These are phyloP conservation scores for Wakefieldia striispora DNA, from an alignment of 768 basidiomycete species.

Conservation along the genomic window DNA sequence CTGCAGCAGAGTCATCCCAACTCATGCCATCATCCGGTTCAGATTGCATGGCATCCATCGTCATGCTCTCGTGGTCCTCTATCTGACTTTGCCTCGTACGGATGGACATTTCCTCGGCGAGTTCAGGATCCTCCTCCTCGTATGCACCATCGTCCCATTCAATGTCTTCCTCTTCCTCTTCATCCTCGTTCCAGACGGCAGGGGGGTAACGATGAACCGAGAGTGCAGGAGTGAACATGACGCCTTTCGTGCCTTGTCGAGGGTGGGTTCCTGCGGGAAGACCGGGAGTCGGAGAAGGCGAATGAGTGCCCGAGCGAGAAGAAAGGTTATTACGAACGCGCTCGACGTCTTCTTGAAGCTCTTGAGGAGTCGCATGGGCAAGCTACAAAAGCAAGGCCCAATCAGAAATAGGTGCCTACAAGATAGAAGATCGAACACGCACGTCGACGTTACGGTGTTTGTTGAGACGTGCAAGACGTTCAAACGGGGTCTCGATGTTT, in stretches of 20 bases:
- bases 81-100: slow-evolving; percentile 38
- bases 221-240: slow-evolving; percentile 71
- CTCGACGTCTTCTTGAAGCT: slow-evolving; percentile 58
- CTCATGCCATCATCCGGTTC: slow-evolving; percentile 83
- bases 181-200: slow-evolving; percentile 80
- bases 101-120: slow-evolving; percentile 54
- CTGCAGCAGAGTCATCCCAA: slow-evolving; percentile 76
- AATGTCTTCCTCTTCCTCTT: slow-evolving; percentile 52
- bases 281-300: slow-evolving; percentile 46
- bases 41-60: slow-evolving; percentile 39
- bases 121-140: slow-evolving; percentile 63
- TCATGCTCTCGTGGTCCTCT: slow-evolving; percentile 29
- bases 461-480: slow-evolving; percentile 91
- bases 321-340: slow-evolving; percentile 51
- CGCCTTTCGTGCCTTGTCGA: slow-evolving; percentile 40
- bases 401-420: not conserved
- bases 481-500: slow-evolving; percentile 98
- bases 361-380: slow-evolving; percentile 40
- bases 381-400: slow-evolving; percentile 16
- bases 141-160: slow-evolving; percentile 67
- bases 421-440: slow-evolving; percentile 31
- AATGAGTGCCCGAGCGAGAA: slow-evolving; percentile 47
- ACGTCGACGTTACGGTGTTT: slow-evolving; percentile 98
- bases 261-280: slow-evolving; percentile 28
- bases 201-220: slow-evolving; percentile 76